Evolutionary conservation across 2,329 filamentous ascomycete genomes (phyloP).

Genomic region (Tolypocladium ovalisporum): DNA sequence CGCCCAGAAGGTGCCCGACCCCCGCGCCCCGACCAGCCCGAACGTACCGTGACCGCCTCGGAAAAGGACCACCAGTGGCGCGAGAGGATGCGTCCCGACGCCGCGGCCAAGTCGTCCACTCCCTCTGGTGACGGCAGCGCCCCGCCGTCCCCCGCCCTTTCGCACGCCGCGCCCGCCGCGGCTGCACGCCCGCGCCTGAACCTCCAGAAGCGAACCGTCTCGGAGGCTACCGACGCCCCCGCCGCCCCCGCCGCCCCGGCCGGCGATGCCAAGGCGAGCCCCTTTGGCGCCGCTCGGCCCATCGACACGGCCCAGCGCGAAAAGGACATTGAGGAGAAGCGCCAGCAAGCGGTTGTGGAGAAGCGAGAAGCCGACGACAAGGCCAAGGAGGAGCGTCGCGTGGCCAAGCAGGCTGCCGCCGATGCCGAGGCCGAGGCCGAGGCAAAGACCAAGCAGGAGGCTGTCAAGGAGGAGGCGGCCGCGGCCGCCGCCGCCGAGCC

Average conservation of each 20-base stretch:
- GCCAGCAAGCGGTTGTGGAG: conserved; percentile 59
- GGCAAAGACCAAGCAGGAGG: conserved; percentile 20
- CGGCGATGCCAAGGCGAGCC: conserved; percentile 74
- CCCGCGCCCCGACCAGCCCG: conserved; percentile 62
- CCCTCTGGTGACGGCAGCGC: conserved; percentile 62
- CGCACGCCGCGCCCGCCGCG: conserved; percentile 33
- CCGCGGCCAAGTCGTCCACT: conserved; percentile 44
- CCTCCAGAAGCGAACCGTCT: conserved; percentile 81
- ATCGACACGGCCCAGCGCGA: conserved; percentile 89
- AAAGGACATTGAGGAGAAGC: conserved; percentile 83
- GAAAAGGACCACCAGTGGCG: conserved; percentile 94
- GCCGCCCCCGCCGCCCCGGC: conserved; percentile 38
- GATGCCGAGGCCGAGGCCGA: conserved; percentile 30
- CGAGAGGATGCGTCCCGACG: conserved; percentile 78
- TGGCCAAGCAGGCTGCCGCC: conserved; percentile 47
- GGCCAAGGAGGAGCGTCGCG: conserved; percentile 61
- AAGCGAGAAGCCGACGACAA: conserved; percentile 85
- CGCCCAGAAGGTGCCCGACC: conserved; percentile 68
- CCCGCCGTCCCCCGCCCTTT: conserved; percentile 61
- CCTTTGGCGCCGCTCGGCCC: conserved; percentile 85
- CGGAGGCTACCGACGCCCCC: conserved; percentile 48
- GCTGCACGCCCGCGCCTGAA: conserved; percentile 71
- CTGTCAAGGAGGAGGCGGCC: conserved; percentile 16
- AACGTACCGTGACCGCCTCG: conserved; percentile 69
- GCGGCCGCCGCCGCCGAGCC: conserved; percentile 13